Evolutionary conservation across 2,329 filamentous ascomycete species (phyloP), one percentile per base, ranked within the genome.

Genomic region (Rachicladosporium sp.): DNA sequence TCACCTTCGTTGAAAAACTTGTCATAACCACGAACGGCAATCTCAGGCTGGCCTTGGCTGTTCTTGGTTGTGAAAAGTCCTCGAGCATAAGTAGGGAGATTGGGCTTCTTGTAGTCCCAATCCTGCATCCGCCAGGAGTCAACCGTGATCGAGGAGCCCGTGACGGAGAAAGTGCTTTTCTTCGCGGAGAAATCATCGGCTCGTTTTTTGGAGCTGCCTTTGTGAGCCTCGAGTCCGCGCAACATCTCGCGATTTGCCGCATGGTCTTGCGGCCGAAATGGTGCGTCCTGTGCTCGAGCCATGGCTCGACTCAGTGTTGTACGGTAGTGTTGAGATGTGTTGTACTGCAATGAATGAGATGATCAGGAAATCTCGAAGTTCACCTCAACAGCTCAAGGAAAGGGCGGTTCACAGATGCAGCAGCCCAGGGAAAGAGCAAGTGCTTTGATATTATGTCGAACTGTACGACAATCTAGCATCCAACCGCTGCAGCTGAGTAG

Each of bases 1-100:
- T 98, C 91, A 37, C 76, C 75, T 31, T 85, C 73, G 53, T 98
- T 98, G 75, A 98, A 98, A 68, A 98, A 98, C 64, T 98, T 98
- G 70, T 98, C 89, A 63, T 98, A 98, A 37, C 91, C 91, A 51
- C 91, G 75, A 36, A 86, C 77, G 1, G 74, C 82, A 50, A 98
- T 95, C 60, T 94, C 85, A 9, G 75, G 66, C 6, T 74, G 68
- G 6, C 78, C 77, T 19, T 74, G 68, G 36, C 71, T 66, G 46
- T 74, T 79, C 47, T 65, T 74, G 32, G 81, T 82, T n/a, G 88
- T 98, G 63, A 98, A 98, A 1, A 98, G 73, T 5, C 91, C 91
- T 39, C 91, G 79, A 4, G 91, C 88, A 59, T 95, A 94, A 1
- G 86, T 94, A 4, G 91, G 91, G 8, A 98, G 72, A 49, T 86